Base-by-base conservation (phyloP, 305 asterid species). In the Coffea humblotiana region DNA sequence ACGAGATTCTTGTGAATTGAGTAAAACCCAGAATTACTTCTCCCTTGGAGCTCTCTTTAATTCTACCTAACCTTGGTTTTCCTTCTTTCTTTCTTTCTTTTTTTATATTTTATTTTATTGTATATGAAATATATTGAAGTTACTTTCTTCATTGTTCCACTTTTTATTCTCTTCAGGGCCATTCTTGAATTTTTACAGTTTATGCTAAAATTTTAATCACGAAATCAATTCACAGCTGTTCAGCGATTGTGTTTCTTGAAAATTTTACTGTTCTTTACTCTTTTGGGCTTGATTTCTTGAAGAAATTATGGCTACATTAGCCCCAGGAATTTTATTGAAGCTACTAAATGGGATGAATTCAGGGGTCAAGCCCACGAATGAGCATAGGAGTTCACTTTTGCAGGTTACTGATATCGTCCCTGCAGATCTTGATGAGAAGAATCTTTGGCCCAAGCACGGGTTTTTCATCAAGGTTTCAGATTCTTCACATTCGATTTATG, bases 391-490 rank as follows among this genome's bases (percentile, higher is more conserved):
- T 82, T 93, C 98, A 4, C 88, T 96, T 4, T 67, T 96, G 66
- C 99, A 96, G 86, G 98, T 96, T 15, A 94, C 98, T n/a, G 98
- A 96, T 86, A 96, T 94, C 27, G 98, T 96, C 35, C 99, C 98
- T 0, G 99, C 98, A 4, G 98, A 94, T 86, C 97, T 96, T 32
- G 99, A 96, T 43, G 97, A 94, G 85, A 96, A 96, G 47, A 89
- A 86, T 74, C 91, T 96, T 10, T 79, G 94, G 72, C 98, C 98
- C 0, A 94, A 91, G 64, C 97, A 90, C 47, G 98, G 98, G 0
- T 96, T 96, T 83, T 96, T 91, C 86, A 88, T 96, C 47, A 96
- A 96, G 76, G 87, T 96, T 4, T 93, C 99, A 0, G 99, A 94
- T 85, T 96, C 98, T 70, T 96, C 98, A 3, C 98, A 96, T 78